Conservation (phyloP, 1,284 basidiomycete species). For the Trichosporon faecale region DNA sequence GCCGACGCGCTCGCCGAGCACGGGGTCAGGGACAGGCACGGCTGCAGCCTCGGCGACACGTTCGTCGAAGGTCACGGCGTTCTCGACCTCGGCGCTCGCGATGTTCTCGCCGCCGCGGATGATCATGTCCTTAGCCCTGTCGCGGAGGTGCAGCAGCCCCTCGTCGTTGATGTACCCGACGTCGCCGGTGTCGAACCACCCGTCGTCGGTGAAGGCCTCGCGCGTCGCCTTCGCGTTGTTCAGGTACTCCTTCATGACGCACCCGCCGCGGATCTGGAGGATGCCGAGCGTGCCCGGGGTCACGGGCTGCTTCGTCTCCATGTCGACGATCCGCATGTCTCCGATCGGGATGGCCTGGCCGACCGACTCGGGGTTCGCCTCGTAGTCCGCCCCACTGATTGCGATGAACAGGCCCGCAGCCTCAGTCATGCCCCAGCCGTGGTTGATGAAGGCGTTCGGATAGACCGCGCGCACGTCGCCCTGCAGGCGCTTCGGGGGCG, state of each 20-base stretch:
- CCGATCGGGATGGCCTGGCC: conserved; percentile 29
- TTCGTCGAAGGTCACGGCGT: conserved; percentile 39
- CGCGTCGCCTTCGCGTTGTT: conserved; percentile 26
- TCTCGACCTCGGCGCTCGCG: conserved; percentile 41
- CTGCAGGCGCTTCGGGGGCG: conserved; percentile 38
- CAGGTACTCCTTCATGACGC: conserved; percentile 44
- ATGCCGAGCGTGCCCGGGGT: conserved; percentile 30
- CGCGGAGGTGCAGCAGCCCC: conserved; percentile 42
- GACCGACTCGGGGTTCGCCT: conserved; percentile 13
- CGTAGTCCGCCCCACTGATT: conserved; percentile 39
- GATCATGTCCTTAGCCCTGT: conserved; percentile 44
- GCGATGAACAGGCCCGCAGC: conserved; percentile 43
- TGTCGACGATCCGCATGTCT: conserved; percentile 38
- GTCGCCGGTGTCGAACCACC: conserved; percentile 49
- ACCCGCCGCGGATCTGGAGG: conserved; percentile 34
- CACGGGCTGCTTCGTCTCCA: conserved; percentile 27
- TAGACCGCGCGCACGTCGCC: conserved; percentile 35
- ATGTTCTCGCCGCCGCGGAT: conserved; percentile 51
- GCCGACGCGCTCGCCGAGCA: conserved; percentile 44
- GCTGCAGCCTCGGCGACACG: conserved; percentile 39
- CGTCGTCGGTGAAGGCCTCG: conserved; percentile 34
- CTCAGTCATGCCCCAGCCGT: conserved; percentile 49
- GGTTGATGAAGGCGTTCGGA: conserved; percentile 26
- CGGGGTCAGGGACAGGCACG: conserved; percentile 36
- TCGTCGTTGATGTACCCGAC: conserved; percentile 37